Percentiles rank a stretch among this genome's conserved stretches.
Evolutionary conservation across 306 rosid species (phyloP).

Genomic region (Abrus precatorius): DNA sequence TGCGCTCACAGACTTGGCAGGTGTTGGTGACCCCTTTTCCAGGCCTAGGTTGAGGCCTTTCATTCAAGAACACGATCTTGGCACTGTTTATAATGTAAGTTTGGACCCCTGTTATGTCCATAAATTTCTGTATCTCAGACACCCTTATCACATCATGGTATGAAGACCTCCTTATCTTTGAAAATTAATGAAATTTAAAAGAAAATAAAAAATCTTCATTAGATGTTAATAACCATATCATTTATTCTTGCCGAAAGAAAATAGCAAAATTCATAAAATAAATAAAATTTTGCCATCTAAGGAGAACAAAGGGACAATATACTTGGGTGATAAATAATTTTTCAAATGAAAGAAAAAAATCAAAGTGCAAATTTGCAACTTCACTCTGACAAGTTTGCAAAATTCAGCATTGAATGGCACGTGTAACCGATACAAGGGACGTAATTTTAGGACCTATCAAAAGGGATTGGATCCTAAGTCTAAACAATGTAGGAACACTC

Average conservation of each 20-base stretch:
- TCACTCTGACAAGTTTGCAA: conserved; percentile 25
- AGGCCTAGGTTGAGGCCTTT: conserved; percentile 84
- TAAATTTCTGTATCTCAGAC: conserved; percentile 74
- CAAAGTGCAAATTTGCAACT: conserved; percentile 16
- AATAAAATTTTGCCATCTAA: conserved; percentile 24
- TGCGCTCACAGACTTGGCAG: conserved; percentile 76
- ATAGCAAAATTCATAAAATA: neutral
- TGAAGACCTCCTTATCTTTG: conserved; percentile 79
- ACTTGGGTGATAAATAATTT: conserved; percentile 38
- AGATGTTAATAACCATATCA: conserved; percentile 42
- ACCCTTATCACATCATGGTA: conserved; percentile 89
- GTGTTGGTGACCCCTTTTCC: conserved; percentile 74
- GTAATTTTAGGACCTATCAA: conserved; percentile 30
- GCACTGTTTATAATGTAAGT: conserved; percentile 81
- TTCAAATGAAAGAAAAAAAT: conserved; percentile 18
- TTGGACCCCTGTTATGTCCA: conserved; percentile 79
- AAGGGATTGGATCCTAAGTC: conserved; percentile 39
- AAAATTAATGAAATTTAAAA: conserved; percentile 17
- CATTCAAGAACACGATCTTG: conserved; percentile 76
- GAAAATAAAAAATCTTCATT: conserved; percentile 33
- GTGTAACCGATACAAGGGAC: conserved; percentile 17
- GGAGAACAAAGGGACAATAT: conserved; percentile 33
- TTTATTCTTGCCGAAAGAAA: conserved; percentile 32
- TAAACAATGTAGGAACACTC: conserved; percentile 44
- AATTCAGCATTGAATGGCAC: conserved; percentile 38